A percentile compares a stretch with the other conserved stretches of the same genome.
Evolutionary conservation across 1,284 basidiomycete species (phyloP).

Genomic region (Somion occarium): DNA sequence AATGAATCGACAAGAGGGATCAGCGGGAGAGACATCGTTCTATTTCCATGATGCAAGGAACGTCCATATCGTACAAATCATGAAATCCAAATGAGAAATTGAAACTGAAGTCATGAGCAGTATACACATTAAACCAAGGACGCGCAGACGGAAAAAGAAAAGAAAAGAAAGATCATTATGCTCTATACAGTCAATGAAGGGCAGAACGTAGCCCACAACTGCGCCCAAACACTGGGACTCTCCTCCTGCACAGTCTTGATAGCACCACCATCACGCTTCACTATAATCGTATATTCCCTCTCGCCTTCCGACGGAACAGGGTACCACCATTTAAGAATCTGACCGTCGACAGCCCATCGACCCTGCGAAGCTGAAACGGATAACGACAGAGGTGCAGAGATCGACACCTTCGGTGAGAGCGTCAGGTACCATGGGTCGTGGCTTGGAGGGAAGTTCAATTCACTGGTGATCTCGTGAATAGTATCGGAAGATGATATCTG

Average conservation of each 20-base stretch:
- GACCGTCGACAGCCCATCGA: conserved; percentile 62
- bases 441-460: neutral
- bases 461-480: conserved; percentile 7
- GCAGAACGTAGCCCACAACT: conserved; percentile 1
- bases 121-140: neutral
- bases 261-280: conserved; percentile 59
- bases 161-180: neutral
- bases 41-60: too few species aligned
- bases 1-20: too few species aligned
- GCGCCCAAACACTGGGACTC: neutral
- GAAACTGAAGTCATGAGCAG: neutral
- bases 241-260: conserved; percentile 36
- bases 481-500: conserved; percentile 16
- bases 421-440: conserved; percentile 10
- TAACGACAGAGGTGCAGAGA: conserved; percentile 31
- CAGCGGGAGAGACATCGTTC: too few species aligned
- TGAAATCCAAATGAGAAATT: neutral
- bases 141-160: neutral
- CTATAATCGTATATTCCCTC: conserved; percentile 59
- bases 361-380: conserved; percentile 62
- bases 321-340: conserved; percentile 85
- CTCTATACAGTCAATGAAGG: neutral
- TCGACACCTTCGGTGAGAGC: neutral
- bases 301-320: conserved; percentile 49
- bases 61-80: neutral